Evolutionary conservation across 1,284 basidiomycete species (phyloP).

Genomic region (Sphagnurus paluster): DNA sequence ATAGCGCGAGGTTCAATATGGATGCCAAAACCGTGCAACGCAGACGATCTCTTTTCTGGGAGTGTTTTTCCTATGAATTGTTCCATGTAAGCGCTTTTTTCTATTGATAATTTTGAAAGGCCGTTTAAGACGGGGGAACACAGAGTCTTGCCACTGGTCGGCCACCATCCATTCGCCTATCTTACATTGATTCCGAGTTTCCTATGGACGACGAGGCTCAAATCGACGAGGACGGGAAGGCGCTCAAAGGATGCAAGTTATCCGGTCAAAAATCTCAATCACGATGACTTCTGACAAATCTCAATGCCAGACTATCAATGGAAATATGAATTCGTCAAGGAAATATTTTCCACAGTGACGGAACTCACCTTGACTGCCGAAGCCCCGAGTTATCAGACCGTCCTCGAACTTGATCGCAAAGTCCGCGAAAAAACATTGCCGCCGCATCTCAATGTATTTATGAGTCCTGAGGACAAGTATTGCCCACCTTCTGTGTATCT

Average conservation of each 20-base stretch:
- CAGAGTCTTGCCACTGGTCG: slow-evolving; percentile 55
- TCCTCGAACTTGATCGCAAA: slow-evolving; percentile 58
- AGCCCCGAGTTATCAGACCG: slow-evolving; percentile 51
- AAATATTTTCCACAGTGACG: slow-evolving; percentile 49
- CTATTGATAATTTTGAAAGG: too few species aligned
- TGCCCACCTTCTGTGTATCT: slow-evolving; percentile 51
- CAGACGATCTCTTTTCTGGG: slow-evolving; percentile 59
- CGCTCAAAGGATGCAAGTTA: slow-evolving; percentile 47
- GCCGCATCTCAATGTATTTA: slow-evolving; percentile 50
- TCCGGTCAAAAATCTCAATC: background rate
- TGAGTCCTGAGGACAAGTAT: slow-evolving; percentile 44
- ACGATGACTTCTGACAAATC: background rate
- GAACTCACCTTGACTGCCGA: slow-evolving; percentile 52
- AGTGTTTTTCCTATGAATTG: slow-evolving; percentile 42
- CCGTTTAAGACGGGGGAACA: background rate
- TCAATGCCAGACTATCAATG: slow-evolving; percentile 38
- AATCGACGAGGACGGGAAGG: slow-evolving; percentile 47
- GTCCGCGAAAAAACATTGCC: slow-evolving; percentile 55
- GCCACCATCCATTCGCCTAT: slow-evolving; percentile 54
- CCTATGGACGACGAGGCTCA: slow-evolving; percentile 43
- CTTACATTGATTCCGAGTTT: slow-evolving; percentile 58
- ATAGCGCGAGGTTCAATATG: slow-evolving; percentile 59
- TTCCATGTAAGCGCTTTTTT: slow-evolving; percentile 45
- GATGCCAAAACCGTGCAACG: slow-evolving; percentile 52
- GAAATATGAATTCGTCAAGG: slow-evolving; percentile 49